These are phyloP conservation scores for Phenoliferia sp. DNA, from an alignment of 1,284 basidiomycete genomes.

Conservation along the genomic window DNA sequence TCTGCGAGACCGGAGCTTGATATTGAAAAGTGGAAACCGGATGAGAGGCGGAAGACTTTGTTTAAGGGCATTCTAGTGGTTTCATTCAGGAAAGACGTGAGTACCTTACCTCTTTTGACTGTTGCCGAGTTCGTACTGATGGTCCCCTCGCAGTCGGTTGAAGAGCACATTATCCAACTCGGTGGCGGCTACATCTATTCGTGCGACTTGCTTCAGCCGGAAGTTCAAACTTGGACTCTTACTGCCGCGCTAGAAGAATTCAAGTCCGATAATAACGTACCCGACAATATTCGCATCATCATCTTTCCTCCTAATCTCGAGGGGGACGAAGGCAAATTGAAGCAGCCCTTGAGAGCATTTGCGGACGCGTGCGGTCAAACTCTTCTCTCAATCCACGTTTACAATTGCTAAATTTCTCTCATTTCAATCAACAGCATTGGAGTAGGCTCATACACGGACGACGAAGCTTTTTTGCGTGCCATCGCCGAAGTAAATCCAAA, in stretches of 20 bases:
- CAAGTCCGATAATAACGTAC: neutral
- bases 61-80: slow-evolving; percentile 14
- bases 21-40: neutral
- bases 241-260: slow-evolving; percentile 4
- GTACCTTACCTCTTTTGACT: neutral
- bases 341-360: slow-evolving; percentile 1
- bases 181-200: slow-evolving; percentile 8
- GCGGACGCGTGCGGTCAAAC: slow-evolving; percentile 10
- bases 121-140: neutral
- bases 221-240: neutral
- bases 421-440: no score
- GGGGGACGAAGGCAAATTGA: neutral
- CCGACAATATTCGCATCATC: neutral
- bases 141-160: neutral
- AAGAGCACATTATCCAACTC: neutral
- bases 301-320: neutral
- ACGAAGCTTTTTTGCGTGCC: neutral
- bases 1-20: neutral
- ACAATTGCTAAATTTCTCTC: no score
- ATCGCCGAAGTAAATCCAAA: slow-evolving; percentile 3
- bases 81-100: neutral
- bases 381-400: neutral
- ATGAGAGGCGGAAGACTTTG: slow-evolving; percentile 4
- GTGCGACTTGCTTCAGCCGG: neutral
- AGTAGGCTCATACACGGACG: neutral